Conservation (phyloP, 345 rosid species). For the Euphorbia tirucalli region DNA sequence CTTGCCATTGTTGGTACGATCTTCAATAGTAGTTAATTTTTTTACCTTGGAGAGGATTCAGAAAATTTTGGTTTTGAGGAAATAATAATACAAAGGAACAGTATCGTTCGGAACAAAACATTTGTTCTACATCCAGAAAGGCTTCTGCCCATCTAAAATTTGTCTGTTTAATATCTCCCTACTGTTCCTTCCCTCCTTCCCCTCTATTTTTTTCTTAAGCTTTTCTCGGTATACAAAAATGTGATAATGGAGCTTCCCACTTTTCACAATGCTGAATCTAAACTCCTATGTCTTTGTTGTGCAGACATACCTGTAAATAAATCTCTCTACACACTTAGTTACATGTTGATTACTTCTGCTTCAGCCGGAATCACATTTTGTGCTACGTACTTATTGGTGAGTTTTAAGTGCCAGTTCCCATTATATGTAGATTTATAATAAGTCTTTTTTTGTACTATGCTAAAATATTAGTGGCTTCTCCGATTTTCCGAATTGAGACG, state of each 20-base stretch:
- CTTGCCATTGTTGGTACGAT: slow-evolving; percentile 37
- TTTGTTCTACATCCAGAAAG: background rate
- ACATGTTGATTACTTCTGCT: slow-evolving; percentile 45
- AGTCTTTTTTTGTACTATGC: background rate
- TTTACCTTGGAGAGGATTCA: background rate
- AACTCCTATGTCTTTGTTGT: slow-evolving; percentile 2
- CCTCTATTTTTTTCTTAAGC: background rate
- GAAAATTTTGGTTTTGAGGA: background rate
- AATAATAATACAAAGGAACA: background rate
- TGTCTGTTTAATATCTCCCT: too few relatives aligned
- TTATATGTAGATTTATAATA: background rate
- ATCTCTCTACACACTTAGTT: slow-evolving; percentile 39
- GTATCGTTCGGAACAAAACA: background rate
- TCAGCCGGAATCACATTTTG: slow-evolving; percentile 39
- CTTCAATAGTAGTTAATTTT: background rate
- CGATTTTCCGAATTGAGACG: background rate
- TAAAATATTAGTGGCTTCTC: background rate
- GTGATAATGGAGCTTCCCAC: background rate
- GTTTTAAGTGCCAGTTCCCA: background rate
- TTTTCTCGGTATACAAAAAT: background rate
- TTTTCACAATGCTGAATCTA: background rate
- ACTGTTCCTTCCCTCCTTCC: background rate
- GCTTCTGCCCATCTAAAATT: background rate
- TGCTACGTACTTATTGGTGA: slow-evolving; percentile 42
- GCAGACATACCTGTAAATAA: slow-evolving; percentile 47